A percentile compares a stretch with the other conserved stretches of the same genome.
These are phyloP conservation scores for Chlorella sp. DNA, from an alignment of 139 green algal species.

Conservation along the genomic window DNA sequence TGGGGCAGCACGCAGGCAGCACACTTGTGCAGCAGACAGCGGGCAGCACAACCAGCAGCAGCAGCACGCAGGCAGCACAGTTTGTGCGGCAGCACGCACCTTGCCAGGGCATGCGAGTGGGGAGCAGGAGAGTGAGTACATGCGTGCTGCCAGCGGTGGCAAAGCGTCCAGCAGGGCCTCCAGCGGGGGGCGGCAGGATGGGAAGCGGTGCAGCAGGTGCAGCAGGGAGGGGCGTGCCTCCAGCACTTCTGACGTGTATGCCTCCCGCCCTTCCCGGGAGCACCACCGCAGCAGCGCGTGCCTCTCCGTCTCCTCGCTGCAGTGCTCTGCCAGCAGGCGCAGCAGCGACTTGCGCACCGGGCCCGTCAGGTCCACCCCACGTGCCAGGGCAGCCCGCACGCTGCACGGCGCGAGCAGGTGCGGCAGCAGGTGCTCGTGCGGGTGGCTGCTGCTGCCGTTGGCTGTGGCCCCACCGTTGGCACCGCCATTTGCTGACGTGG, in stretches of 20 bases:
- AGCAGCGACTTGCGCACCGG: slow-evolving; percentile 84
- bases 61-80: background rate
- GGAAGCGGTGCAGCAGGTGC: slow-evolving; percentile 81
- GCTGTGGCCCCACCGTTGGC: slow-evolving; percentile 26
- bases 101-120: slow-evolving; percentile 28
- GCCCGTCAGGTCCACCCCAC: slow-evolving; percentile 78
- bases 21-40: no score
- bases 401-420: slow-evolving; percentile 85
- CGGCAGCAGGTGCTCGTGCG: slow-evolving; percentile 48
- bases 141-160: slow-evolving; percentile 76
- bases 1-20: no score
- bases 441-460: background rate
- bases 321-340: slow-evolving; percentile 88
- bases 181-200: slow-evolving; percentile 79
- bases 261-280: slow-evolving; percentile 57
- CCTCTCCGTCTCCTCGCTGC: slow-evolving; percentile 69
- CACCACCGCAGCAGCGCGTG: slow-evolving; percentile 69
- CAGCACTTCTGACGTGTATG: slow-evolving; percentile 67
- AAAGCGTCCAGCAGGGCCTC: slow-evolving; percentile 85
- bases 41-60: no score
- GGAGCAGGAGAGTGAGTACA: slow-evolving; percentile 90
- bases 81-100: background rate
- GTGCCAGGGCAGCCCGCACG: slow-evolving; percentile 71
- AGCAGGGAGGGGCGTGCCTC: slow-evolving; percentile 73
- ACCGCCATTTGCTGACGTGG: background rate